These are phyloP conservation scores for Brasilioporus rufonigricans DNA, from an alignment of 768 basidiomycete genomes.

Conservation along the genomic window DNA sequence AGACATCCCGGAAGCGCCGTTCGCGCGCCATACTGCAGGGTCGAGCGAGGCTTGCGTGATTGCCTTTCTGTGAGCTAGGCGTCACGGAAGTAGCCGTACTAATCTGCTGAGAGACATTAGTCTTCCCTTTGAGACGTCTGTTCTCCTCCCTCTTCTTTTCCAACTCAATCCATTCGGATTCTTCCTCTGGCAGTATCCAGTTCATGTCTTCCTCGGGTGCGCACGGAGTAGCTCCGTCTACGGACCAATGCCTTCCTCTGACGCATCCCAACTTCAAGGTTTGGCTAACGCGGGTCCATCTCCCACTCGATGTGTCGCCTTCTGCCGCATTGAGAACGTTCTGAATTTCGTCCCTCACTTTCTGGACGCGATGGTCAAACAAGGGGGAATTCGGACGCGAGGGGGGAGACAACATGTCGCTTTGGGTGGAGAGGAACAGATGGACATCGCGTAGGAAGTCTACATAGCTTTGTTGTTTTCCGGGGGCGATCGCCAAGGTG, in stretches of 20 bases:
- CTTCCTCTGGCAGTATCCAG: conserved; percentile 43
- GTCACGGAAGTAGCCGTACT: background rate
- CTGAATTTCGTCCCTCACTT: conserved; percentile 33
- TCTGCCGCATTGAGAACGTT: conserved; percentile 36
- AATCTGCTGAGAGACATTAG: conserved; percentile 9
- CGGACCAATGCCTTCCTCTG: conserved; percentile 33
- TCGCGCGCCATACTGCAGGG: conserved; percentile 1
- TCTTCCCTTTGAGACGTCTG: conserved; percentile 18
- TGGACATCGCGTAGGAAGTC: conserved; percentile 32
- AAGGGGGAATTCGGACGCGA: conserved; percentile 35
- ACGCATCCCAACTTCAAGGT: conserved; percentile 41
- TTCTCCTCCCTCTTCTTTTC: conserved; percentile 34
- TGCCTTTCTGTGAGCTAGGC: conserved; percentile 5
- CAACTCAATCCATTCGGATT: conserved; percentile 49
- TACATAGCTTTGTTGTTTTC: conserved; percentile 18
- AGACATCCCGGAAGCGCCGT: conserved; percentile 11
- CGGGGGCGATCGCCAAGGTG: background rate
- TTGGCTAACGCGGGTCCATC: conserved; percentile 44
- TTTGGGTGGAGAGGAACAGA: conserved; percentile 31
- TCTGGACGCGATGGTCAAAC: conserved; percentile 28
- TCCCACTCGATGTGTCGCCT: conserved; percentile 42
- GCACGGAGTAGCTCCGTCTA: conserved; percentile 20
- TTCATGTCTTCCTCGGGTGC: conserved; percentile 24
- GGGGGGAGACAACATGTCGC: conserved; percentile 33
- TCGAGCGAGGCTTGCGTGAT: background rate